Evolutionary conservation across 441 rosid genomes (phyloP).

Genomic region (Brassica balearica): DNA sequence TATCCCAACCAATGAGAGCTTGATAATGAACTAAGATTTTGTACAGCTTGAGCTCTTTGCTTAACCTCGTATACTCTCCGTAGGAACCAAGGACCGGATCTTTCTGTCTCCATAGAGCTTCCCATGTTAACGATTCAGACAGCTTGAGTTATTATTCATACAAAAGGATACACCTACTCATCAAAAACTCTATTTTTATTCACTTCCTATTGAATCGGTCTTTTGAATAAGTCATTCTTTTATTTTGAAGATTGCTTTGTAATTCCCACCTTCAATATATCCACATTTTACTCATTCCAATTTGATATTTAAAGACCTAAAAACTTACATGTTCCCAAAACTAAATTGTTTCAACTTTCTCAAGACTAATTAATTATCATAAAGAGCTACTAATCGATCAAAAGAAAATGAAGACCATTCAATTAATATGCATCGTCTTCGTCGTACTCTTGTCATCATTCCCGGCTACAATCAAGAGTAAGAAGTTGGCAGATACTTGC

Average conservation of each 20-base stretch:
- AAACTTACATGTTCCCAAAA: neutral
- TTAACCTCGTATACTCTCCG: no score
- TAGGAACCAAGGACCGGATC: no score
- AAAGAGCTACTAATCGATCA: constrained; percentile 1
- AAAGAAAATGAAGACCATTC: neutral
- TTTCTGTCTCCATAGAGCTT: no score
- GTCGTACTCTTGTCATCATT: constrained; percentile 1
- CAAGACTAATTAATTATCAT: neutral
- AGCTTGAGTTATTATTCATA: no score
- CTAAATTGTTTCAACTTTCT: neutral
- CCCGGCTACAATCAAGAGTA: neutral
- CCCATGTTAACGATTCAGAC: no score
- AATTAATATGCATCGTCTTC: neutral
- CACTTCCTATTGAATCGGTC: constrained; percentile 5
- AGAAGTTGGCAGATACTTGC: neutral
- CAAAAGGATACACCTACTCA: neutral
- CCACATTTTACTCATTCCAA: neutral
- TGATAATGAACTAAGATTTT: no score
- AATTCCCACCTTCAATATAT: neutral
- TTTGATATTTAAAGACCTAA: constrained; percentile 3
- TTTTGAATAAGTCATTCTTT: neutral
- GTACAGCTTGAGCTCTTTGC: no score
- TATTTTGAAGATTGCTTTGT: neutral
- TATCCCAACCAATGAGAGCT: no score
- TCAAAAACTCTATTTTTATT: neutral